Conservation (phyloP, 2,329 filamentous ascomycete species). For the Xylaria digitata region DNA sequence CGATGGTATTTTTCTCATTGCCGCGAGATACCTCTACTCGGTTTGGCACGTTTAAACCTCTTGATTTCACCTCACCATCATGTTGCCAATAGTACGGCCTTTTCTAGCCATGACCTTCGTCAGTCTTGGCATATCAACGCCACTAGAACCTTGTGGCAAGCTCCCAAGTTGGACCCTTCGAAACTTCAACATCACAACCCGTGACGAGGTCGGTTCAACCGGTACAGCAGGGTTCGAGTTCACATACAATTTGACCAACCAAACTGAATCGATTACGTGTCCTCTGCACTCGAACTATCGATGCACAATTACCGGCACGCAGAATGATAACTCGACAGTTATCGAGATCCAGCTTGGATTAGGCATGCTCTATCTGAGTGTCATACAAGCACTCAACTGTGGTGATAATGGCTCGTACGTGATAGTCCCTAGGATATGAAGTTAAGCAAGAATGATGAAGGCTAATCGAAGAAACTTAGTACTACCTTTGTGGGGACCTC, state of each 20-base stretch:
- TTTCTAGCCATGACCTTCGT: conserved; percentile 15
- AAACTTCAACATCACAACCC: conserved; percentile 32
- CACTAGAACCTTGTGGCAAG: conserved; percentile 26
- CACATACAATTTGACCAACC: conserved; percentile 35
- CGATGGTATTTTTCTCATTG: neutral
- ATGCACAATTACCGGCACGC: conserved; percentile 32
- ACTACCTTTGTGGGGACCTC: conserved; percentile 31
- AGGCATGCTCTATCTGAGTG: conserved; percentile 27
- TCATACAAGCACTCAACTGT: conserved; percentile 26
- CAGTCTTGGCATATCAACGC: conserved; percentile 15
- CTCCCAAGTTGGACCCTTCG: conserved; percentile 33
- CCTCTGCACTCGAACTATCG: conserved; percentile 35
- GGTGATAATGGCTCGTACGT: conserved; percentile 31
- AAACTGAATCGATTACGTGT: conserved; percentile 30
- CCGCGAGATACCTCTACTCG: neutral
- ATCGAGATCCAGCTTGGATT: conserved; percentile 35
- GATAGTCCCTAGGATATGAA: neutral
- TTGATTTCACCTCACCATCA: conserved; percentile 7
- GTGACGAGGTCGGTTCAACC: conserved; percentile 25
- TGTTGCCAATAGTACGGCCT: conserved; percentile 20
- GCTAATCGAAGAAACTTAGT: conserved; percentile 13
- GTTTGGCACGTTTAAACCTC: neutral
- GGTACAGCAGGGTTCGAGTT: conserved; percentile 29
- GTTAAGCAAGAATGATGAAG: neutral
- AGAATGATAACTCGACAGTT: conserved; percentile 34